phyloP scores from a whole-genome alignment of 441 rosid genomes.

The California macrophylla region DNA sequence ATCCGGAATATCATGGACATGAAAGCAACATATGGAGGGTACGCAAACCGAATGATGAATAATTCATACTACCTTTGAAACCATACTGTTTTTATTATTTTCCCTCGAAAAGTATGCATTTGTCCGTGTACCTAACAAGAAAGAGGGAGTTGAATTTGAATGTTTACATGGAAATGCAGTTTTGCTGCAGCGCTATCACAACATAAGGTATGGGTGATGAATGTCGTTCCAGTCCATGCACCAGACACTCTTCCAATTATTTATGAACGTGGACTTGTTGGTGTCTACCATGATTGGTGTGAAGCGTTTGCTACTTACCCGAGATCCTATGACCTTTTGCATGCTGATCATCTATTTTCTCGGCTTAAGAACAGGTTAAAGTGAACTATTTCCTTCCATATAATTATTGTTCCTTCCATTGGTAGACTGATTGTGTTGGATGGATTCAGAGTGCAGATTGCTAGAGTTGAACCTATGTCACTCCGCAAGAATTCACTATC shows the following conservation, averaged over 20 bases:
- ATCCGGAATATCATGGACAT: constrained; percentile 94
- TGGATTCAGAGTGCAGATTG: too few species aligned
- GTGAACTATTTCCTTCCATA: not conserved
- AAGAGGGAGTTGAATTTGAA: not conserved
- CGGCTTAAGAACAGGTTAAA: constrained; percentile 56
- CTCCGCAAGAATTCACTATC: too few species aligned
- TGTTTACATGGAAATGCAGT: constrained; percentile 31
- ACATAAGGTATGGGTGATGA: constrained; percentile 82
- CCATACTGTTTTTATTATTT: not conserved
- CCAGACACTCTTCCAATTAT: constrained; percentile 89
- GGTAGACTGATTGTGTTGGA: too few species aligned
- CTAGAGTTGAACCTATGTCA: too few species aligned
- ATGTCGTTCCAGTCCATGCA: constrained; percentile 69
- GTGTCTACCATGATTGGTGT: constrained; percentile 93
- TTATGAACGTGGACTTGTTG: constrained; percentile 84
- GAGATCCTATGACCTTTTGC: constrained; percentile 85
- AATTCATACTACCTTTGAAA: not conserved
- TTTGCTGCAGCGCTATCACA: constrained; percentile 84
- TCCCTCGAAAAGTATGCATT: not conserved
- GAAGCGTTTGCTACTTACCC: constrained; percentile 92
- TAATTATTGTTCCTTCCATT: not conserved
- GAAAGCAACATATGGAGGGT: constrained; percentile 96
- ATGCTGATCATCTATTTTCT: constrained; percentile 93
- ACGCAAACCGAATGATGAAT: constrained; percentile 20
- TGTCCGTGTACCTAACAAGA: not conserved